phyloP scores from a whole-genome alignment of 1,284 basidiomycete genomes.

The Amylostereum areolatum region DNA sequence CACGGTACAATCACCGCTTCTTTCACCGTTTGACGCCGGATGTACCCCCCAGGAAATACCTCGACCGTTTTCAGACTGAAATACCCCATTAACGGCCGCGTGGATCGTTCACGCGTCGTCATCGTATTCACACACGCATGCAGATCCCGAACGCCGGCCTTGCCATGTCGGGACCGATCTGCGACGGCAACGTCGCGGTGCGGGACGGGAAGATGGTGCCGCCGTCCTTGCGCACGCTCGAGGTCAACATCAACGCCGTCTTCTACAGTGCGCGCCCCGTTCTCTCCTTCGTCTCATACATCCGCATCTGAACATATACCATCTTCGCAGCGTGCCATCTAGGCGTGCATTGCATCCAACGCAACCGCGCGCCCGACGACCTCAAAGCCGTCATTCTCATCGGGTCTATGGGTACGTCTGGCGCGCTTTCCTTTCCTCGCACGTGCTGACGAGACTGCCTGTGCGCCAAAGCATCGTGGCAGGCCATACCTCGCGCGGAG shows the following conservation, averaged over 20 bases:
- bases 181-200: slow-evolving; percentile 19
- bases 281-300: not conserved
- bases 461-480: slow-evolving; percentile 40
- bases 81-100: too few relatives aligned
- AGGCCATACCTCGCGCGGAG: slow-evolving; percentile 35
- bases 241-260: slow-evolving; percentile 48
- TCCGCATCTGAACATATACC: not conserved
- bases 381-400: slow-evolving; percentile 47
- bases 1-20: too few relatives aligned
- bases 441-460: not conserved
- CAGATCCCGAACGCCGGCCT: slow-evolving; percentile 56
- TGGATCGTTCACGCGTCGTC: too few relatives aligned
- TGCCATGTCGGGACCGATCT: slow-evolving; percentile 31
- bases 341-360: slow-evolving; percentile 41
- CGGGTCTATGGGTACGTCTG: slow-evolving; percentile 44
- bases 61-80: too few relatives aligned
- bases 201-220: slow-evolving; percentile 35
- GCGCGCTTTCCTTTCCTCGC: not conserved
- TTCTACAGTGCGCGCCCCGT: slow-evolving; percentile 37
- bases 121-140: too few relatives aligned
- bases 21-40: too few relatives aligned
- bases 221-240: slow-evolving; percentile 39
- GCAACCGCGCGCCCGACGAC: slow-evolving; percentile 25
- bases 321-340: slow-evolving; percentile 37
- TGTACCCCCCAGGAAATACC: too few relatives aligned